Conservation (phyloP, 2,329 filamentous ascomycete genomes). For the Fusarium haematococcum region DNA sequence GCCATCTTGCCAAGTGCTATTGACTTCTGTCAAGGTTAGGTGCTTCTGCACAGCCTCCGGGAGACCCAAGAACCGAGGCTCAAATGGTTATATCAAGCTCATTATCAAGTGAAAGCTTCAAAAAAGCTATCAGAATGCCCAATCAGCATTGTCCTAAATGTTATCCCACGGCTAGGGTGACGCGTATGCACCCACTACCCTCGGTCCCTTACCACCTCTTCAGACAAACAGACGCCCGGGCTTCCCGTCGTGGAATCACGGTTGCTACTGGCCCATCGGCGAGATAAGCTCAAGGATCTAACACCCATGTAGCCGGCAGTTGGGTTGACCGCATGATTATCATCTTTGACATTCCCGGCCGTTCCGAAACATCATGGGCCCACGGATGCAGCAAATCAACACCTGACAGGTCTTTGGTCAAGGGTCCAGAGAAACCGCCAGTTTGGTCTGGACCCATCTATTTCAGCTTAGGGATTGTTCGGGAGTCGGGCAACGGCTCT, state of each 20-base stretch:
- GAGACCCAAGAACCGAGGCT: not conserved
- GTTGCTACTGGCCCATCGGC: not conserved
- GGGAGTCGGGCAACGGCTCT: not conserved
- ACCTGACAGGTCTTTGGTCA: not conserved
- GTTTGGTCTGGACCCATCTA: not conserved
- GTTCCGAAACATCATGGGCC: not conserved
- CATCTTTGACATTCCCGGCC: not conserved
- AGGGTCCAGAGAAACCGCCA: not conserved
- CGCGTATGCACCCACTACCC: not conserved
- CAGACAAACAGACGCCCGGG: not conserved
- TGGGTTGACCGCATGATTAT: not conserved
- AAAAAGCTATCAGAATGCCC: not conserved
- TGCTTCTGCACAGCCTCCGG: not conserved
- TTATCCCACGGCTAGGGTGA: not conserved
- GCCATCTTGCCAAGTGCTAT: not conserved
- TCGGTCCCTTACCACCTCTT: not conserved
- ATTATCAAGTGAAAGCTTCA: not conserved
- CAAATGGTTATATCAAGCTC: not conserved
- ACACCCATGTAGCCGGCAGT: not conserved
- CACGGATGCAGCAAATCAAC: not conserved
- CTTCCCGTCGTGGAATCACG: not conserved
- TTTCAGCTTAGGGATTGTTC: not conserved
- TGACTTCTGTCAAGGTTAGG: not conserved
- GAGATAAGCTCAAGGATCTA: not conserved
- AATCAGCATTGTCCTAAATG: not conserved